These are phyloP conservation scores for Tetrastigma voinierianum DNA, from an alignment of 164 flowering plant species.

Conservation along the genomic window DNA sequence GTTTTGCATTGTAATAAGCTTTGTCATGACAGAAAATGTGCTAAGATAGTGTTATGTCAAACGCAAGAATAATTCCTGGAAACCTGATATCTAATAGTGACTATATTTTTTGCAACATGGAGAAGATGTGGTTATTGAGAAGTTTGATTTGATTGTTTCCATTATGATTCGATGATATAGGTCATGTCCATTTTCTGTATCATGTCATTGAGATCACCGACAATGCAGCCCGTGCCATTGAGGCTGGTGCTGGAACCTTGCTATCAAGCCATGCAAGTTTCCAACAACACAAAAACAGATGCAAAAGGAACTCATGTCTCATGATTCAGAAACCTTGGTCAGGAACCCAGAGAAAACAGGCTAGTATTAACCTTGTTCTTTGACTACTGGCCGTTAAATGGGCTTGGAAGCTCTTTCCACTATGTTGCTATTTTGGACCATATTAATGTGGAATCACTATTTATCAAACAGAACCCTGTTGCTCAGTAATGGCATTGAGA, in stretches of 20 bases:
- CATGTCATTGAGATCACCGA: conserved; percentile 81
- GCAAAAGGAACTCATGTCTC: conserved; percentile 74
- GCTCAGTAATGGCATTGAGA: conserved; percentile 77
- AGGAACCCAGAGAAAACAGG: conserved; percentile 94
- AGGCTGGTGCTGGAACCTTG: conserved; percentile 93
- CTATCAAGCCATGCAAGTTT: conserved; percentile 81
- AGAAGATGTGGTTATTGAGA: neutral
- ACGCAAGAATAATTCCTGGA: neutral
- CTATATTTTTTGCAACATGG: neutral
- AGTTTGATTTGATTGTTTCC: neutral
- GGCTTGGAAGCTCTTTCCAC: neutral
- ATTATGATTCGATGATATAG: conserved; percentile 50
- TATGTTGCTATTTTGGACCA: neutral
- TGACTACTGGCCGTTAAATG: no score
- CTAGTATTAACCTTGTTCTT: no score
- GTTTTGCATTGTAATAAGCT: no score
- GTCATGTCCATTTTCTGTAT: conserved; percentile 68
- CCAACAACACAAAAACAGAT: conserved; percentile 68
- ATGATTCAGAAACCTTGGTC: conserved; percentile 89
- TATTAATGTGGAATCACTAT: neutral
- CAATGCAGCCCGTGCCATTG: conserved; percentile 80
- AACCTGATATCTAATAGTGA: neutral
- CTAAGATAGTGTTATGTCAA: neutral
- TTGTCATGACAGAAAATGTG: no score
- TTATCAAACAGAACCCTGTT: conserved; percentile 54